A percentile compares a stretch with the other conserved stretches of the same genome.
These are phyloP conservation scores for Annona cherimola DNA, from an alignment of 164 flowering plant genomes.

Conservation along the genomic window DNA sequence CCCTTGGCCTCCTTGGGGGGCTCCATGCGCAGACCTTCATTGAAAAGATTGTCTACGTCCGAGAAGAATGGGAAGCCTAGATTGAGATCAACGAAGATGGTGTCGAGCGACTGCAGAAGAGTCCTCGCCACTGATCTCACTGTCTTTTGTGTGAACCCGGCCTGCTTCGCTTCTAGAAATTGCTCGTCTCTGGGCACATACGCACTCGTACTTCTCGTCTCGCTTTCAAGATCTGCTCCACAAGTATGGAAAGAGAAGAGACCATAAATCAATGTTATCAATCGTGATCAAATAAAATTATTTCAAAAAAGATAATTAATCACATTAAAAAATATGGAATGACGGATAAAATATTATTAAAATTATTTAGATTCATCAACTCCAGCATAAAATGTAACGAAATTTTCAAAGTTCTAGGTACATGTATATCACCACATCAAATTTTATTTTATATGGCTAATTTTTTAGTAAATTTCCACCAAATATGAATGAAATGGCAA, in stretches of 20 bases:
- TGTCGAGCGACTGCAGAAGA: conserved; percentile 20
- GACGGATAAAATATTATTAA: too few relatives aligned
- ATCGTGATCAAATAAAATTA: too few relatives aligned
- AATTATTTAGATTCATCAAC: too few relatives aligned
- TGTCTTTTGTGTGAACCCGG: conserved; percentile 13
- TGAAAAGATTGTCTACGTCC: conserved; percentile 36
- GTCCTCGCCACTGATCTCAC: conserved; percentile 26
- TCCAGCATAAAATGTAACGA: too few relatives aligned
- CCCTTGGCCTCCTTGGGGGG: conserved; percentile 18
- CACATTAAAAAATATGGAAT: too few relatives aligned
- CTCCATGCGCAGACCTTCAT: conserved; percentile 26
- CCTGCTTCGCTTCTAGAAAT: conserved; percentile 27
- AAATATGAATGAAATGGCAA: too few relatives aligned
- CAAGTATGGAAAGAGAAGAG: neutral
- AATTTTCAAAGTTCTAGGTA: too few relatives aligned
- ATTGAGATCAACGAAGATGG: conserved; percentile 5
- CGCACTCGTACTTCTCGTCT: conserved; percentile 11
- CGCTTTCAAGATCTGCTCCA: conserved; percentile 29
- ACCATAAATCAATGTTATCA: too few relatives aligned
- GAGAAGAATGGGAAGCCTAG: conserved; percentile 33
- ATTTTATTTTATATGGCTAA: too few relatives aligned
- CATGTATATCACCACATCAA: too few relatives aligned
- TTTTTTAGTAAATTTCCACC: too few relatives aligned
- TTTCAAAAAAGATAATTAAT: too few relatives aligned
- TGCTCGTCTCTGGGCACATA: conserved; percentile 44